A percentile compares a stretch with the other conserved stretches of the same genome.
These are phyloP conservation scores for Orbilia quercus DNA, from an alignment of 2,329 filamentous ascomycete species.

Conservation along the genomic window DNA sequence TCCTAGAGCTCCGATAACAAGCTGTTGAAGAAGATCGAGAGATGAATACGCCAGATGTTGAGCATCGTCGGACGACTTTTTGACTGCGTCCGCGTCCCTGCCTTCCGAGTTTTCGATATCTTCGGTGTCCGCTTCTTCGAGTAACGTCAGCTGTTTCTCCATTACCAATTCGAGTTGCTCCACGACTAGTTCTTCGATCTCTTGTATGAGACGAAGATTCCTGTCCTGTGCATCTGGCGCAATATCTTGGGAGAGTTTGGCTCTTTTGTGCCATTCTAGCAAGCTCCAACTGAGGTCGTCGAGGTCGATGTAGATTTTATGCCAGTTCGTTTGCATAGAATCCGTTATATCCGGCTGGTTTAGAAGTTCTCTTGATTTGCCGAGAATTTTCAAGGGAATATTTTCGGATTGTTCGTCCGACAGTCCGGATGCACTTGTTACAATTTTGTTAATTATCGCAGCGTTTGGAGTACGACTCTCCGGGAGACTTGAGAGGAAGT, in stretches of 20 bases:
- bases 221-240: slow-evolving; percentile 46
- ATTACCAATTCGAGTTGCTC: slow-evolving; percentile 55
- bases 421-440: slow-evolving; percentile 49
- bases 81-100: slow-evolving; percentile 43
- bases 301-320: slow-evolving; percentile 55
- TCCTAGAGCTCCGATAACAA: slow-evolving; percentile 47
- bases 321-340: slow-evolving; percentile 52
- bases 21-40: slow-evolving; percentile 55
- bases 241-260: slow-evolving; percentile 46
- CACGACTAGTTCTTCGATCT: slow-evolving; percentile 53
- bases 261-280: slow-evolving; percentile 53
- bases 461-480: slow-evolving; percentile 55
- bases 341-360: slow-evolving; percentile 54
- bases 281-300: slow-evolving; percentile 55
- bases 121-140: slow-evolving; percentile 49
- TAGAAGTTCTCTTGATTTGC: slow-evolving; percentile 50
- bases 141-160: slow-evolving; percentile 39
- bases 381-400: slow-evolving; percentile 42
- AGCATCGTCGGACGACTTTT: slow-evolving; percentile 47
- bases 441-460: slow-evolving; percentile 51
- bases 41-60: slow-evolving; percentile 55
- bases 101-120: slow-evolving; percentile 59
- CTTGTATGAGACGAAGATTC: slow-evolving; percentile 49
- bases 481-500: slow-evolving; percentile 53
- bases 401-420: slow-evolving; percentile 45